Base-by-base conservation (phyloP, 768 basidiomycete species). In the Mycena latifolia region DNA sequence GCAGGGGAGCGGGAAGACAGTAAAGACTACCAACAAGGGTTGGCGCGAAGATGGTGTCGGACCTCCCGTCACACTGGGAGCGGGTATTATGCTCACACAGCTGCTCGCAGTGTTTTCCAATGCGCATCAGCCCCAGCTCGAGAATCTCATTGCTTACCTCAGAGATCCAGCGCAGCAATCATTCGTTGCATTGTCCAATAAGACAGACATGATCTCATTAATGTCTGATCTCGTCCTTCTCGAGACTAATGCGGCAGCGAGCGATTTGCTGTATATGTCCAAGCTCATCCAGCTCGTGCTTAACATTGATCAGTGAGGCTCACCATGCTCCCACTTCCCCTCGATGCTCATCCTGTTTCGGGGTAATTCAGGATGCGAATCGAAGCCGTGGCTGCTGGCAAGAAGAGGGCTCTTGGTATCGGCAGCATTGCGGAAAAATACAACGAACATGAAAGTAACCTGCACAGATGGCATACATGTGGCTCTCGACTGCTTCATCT, bases 261-360 rank as follows among this genome's bases (percentile, higher is more conserved):
- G 10, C 4, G 57, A 58, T 6, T 15, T 58, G 31, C 24, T 58
- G 15, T 58, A 58, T 17, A 58, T 58, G 57, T 39, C n/a, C 46
- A 58, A 58, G 17, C 47, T 58, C 0, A 27, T 58, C 1, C 57
- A 58, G 24, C 35, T 58, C 10, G 33, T n/a, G 2, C 25, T 58
- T 3, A 58, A 58, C 10, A 20, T 58, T 48, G 57, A 58, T 27
- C 46, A 58, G 57, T 58, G 22, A 31, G 57, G n/a, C n/a, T 41
- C 25, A 6, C 8, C n/a, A 18, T 43, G 3, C 22, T 1, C 15
- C 2, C 20, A 33, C 15, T 14, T 14, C 24, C 17, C 17, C 33
- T 1, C 22, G 3, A 5, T 33, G 9, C 20, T 37, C 22, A n/a
- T n/a, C n/a, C n/a, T n/a, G 9, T 10, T n/a, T 24, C 11, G 27